phyloP scores from a whole-genome alignment of 2,329 filamentous ascomycete species.

The Proliferodiscus dingleyae region DNA sequence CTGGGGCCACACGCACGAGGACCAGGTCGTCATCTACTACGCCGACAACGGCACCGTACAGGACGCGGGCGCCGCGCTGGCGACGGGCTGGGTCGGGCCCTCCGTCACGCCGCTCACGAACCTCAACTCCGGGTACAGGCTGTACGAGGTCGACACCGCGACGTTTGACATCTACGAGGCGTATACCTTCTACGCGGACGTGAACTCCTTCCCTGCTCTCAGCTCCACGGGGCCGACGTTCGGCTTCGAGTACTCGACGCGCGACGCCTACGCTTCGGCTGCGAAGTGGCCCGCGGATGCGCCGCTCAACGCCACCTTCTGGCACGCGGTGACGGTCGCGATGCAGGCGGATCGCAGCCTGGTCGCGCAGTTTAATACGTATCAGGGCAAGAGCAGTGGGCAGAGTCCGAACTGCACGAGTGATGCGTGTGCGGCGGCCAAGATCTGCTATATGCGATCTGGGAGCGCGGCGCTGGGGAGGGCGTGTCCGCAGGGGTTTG shows the following conservation, averaged over 20 bases:
- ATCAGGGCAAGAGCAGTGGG: constrained; percentile 47
- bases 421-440: constrained; percentile 45
- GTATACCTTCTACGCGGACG: constrained; percentile 49
- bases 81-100: constrained; percentile 47
- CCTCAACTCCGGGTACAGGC: constrained; percentile 47
- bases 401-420: constrained; percentile 48
- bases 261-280: constrained; percentile 42
- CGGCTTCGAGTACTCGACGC: constrained; percentile 46
- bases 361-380: constrained; percentile 45
- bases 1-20: constrained; percentile 52
- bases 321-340: constrained; percentile 52
- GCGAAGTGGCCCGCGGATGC: constrained; percentile 42
- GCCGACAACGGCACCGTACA: constrained; percentile 45
- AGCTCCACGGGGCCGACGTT: constrained; percentile 41
- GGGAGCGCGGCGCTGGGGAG: constrained; percentile 48
- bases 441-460: constrained; percentile 55
- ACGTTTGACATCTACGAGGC: constrained; percentile 49
- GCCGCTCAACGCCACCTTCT: constrained; percentile 54
- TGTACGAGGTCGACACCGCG: constrained; percentile 51
- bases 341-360: constrained; percentile 48
- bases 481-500: constrained; percentile 47
- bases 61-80: constrained; percentile 39
- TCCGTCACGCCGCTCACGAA: constrained; percentile 49
- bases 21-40: constrained; percentile 50
- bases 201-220: constrained; percentile 39